Conservation (phyloP, 2,329 filamentous ascomycete genomes). For the Diplodia mutila region DNA sequence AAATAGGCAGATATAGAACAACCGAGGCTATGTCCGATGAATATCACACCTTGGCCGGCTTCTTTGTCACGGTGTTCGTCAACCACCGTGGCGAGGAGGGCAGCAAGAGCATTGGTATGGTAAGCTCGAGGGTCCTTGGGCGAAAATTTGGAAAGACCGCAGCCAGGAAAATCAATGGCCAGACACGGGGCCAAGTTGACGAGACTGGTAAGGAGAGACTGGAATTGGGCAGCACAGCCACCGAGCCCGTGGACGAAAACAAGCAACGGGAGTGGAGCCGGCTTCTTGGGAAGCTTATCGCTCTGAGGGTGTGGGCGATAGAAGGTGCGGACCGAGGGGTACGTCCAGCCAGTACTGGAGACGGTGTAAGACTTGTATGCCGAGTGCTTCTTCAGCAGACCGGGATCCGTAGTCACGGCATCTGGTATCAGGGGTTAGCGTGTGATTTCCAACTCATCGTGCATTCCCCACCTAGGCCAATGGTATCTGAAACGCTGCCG, state of each 20-base stretch:
- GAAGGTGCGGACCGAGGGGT: conserved; percentile 79
- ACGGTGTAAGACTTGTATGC: conserved; percentile 74
- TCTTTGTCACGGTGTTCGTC: conserved; percentile 70
- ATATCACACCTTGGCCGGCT: conserved; percentile 70
- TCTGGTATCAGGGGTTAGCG: conserved; percentile 35
- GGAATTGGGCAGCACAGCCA: conserved; percentile 89
- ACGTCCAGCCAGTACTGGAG: conserved; percentile 63
- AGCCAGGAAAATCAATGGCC: conserved; percentile 88
- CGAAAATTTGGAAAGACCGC: conserved; percentile 76
- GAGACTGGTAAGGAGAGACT: conserved; percentile 77
- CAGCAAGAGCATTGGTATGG: conserved; percentile 71
- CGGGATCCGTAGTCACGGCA: conserved; percentile 68
- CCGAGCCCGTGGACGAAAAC: conserved; percentile 93
- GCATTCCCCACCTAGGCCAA: conserved; percentile 21
- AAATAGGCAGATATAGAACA: conserved; percentile 76
- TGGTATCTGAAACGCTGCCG: conserved; percentile 13
- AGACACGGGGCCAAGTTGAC: conserved; percentile 82
- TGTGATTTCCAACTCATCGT: neutral
- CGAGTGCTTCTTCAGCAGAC: conserved; percentile 78
- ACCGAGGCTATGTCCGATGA: conserved; percentile 91
- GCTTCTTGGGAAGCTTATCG: conserved; percentile 75
- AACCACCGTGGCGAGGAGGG: conserved; percentile 75
- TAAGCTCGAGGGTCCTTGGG: conserved; percentile 78
- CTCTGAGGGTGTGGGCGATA: conserved; percentile 80
- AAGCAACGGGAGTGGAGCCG: conserved; percentile 76